These are phyloP conservation scores for Phytophthora rubi DNA, from an alignment of 352 stramenopile genomes.

Conservation along the genomic window DNA sequence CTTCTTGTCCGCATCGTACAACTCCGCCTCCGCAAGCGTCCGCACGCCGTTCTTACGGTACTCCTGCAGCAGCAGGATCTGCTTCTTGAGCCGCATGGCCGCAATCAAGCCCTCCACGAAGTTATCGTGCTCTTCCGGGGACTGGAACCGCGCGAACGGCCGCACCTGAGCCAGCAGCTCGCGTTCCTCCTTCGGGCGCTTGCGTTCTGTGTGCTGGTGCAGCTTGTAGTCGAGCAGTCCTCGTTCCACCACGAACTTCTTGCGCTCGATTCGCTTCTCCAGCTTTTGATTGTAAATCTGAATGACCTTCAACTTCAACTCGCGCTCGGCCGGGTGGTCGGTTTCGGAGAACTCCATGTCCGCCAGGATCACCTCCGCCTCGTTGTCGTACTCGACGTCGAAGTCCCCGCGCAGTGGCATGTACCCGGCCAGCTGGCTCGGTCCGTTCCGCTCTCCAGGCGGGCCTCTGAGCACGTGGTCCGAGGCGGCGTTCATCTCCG, in stretches of 20 bases:
- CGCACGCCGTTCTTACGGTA: constrained; percentile 95
- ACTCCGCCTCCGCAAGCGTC: constrained; percentile 93
- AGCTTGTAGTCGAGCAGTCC: constrained; percentile 94
- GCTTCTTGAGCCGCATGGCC: constrained; percentile 93
- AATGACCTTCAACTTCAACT: constrained; percentile 97
- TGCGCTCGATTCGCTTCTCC: constrained; percentile 92
- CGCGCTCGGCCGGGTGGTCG: constrained; percentile 87
- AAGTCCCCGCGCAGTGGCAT: constrained; percentile 97
- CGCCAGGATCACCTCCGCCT: constrained; percentile 95
- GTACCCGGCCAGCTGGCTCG: constrained; percentile 87
- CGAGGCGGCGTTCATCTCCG: constrained; percentile 27
- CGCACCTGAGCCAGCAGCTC: constrained; percentile 95
- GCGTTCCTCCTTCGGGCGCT: constrained; percentile 94
- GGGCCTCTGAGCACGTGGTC: constrained; percentile 22
- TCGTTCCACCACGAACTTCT: constrained; percentile 92
- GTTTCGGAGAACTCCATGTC: constrained; percentile 97
- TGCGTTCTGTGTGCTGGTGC: constrained; percentile 91
- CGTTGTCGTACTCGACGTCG: constrained; percentile 98
- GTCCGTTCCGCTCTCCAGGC: constrained; percentile 28
- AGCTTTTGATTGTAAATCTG: constrained; percentile 97
- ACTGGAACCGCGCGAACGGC: constrained; percentile 96
- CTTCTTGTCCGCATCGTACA: constrained; percentile 95
- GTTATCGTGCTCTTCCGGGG: constrained; percentile 92
- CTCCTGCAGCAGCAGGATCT: constrained; percentile 96
- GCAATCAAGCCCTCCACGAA: constrained; percentile 93